phyloP scores from a whole-genome alignment of 768 basidiomycete genomes.

The Trametes maxima region DNA sequence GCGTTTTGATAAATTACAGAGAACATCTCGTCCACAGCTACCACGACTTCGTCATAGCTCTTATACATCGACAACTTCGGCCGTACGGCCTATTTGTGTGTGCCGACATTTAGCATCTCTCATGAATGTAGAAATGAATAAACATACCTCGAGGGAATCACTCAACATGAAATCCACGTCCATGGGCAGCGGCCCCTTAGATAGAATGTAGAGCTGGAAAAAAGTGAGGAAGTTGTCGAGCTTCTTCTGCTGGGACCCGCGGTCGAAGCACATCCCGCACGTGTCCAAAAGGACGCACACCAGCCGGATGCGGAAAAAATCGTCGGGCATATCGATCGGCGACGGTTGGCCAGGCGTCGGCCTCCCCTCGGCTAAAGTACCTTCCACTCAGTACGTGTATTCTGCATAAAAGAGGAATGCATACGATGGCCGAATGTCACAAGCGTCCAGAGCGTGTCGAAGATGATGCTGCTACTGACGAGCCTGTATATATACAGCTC shows the following conservation, averaged over 20 bases:
- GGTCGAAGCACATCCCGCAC: slow-evolving; percentile 97
- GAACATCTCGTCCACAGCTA: slow-evolving; percentile 90
- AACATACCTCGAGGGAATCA: slow-evolving; percentile 85
- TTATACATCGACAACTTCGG: slow-evolving; percentile 75
- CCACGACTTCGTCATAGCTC: slow-evolving; percentile 82
- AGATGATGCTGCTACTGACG: slow-evolving; percentile 84
- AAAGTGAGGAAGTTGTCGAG: slow-evolving; percentile 90
- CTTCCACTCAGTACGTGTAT: slow-evolving; percentile 18
- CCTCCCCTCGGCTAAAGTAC: slow-evolving; percentile 77
- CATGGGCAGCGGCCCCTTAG: slow-evolving; percentile 91
- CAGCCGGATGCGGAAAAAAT: slow-evolving; percentile 92
- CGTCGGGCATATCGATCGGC: slow-evolving; percentile 88
- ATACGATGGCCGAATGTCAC: slow-evolving; percentile 95
- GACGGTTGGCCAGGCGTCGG: slow-evolving; percentile 78
- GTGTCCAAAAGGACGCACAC: slow-evolving; percentile 93
- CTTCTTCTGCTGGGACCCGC: slow-evolving; percentile 89
- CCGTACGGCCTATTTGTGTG: slow-evolving; percentile 84
- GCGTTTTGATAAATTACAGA: slow-evolving; percentile 62
- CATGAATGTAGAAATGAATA: neutral
- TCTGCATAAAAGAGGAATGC: neutral
- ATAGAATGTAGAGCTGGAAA: slow-evolving; percentile 94
- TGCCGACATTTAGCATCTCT: neutral
- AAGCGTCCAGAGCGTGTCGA: slow-evolving; percentile 92
- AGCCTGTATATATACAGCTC: slow-evolving; percentile 97
- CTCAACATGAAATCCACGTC: slow-evolving; percentile 97